These are phyloP conservation scores for Potentilla sterilis DNA, from an alignment of 306 rosid genomes.

Conservation along the genomic window DNA sequence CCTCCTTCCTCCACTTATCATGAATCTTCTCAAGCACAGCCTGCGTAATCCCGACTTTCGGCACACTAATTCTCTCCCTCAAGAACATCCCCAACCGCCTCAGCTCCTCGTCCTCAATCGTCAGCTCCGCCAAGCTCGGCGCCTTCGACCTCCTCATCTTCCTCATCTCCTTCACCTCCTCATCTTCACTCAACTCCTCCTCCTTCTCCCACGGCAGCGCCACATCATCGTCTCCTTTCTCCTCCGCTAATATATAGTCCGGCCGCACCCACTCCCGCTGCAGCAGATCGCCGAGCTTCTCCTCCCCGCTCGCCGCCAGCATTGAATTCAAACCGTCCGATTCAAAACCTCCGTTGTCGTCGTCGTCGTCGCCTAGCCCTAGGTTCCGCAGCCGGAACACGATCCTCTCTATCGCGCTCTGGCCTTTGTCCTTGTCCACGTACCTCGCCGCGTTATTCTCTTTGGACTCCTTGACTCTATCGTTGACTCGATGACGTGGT, in stretches of 20 bases:
- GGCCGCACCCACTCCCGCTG: conserved; percentile 82
- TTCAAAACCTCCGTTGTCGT: conserved; percentile 26
- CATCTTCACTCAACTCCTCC: no score
- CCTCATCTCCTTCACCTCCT: no score
- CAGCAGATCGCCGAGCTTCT: conserved; percentile 71
- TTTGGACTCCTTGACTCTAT: no score
- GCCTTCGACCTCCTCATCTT: no score
- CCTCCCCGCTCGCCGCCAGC: conserved; percentile 59
- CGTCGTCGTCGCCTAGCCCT: conserved; percentile 63
- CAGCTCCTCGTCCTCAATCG: no score
- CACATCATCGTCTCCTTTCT: conserved; percentile 26
- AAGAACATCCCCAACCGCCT: no score
- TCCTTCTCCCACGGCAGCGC: conserved; percentile 73
- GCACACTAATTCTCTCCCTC: no score
- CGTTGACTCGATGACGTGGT: neutral
- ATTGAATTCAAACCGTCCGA: conserved; percentile 30
- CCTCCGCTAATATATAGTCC: conserved; percentile 45
- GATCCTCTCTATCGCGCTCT: conserved; percentile 72
- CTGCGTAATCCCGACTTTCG: no score
- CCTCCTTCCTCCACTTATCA: no score
- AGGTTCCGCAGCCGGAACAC: conserved; percentile 71
- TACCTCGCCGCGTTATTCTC: conserved; percentile 30
- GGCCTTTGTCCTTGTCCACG: conserved; percentile 36
- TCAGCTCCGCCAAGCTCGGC: no score
- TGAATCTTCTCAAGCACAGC: no score